Conservation (phyloP, 2,329 filamentous ascomycete species). For the Fusarium sororula region DNA sequence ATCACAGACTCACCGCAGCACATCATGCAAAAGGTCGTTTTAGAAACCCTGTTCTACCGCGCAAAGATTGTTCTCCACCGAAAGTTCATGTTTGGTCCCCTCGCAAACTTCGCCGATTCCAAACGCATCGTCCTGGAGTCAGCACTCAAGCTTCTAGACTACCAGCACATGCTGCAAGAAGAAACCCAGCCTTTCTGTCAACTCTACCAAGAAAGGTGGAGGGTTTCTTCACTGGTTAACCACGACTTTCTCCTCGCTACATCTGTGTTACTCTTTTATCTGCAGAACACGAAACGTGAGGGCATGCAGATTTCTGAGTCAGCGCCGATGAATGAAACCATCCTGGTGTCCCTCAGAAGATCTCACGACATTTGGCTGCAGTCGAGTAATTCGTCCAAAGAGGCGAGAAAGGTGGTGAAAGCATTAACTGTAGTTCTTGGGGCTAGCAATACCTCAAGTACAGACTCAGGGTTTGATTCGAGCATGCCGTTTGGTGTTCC, state of each 20-base stretch:
- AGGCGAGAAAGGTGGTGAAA: background rate
- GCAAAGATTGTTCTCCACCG: conserved; percentile 9
- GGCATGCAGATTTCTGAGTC: background rate
- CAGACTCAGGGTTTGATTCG: background rate
- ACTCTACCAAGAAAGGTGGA: conserved; percentile 11
- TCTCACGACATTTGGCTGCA: conserved; percentile 7
- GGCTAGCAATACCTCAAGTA: rapidly evolving
- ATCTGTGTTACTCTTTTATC: too few species aligned
- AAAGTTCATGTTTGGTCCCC: background rate
- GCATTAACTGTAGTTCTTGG: background rate
- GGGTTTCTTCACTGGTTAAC: background rate
- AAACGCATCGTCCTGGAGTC: conserved; percentile 5
- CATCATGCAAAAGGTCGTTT: background rate
- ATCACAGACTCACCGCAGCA: conserved; percentile 9
- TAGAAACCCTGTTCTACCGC: background rate
- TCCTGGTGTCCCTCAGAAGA: background rate
- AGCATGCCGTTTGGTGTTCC: background rate
- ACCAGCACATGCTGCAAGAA: conserved; percentile 10
- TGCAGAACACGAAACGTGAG: background rate
- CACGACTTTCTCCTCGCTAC: background rate
- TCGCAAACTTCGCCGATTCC: background rate
- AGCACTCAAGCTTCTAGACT: conserved; percentile 3
- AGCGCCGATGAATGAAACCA: background rate
- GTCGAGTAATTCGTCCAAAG: background rate
- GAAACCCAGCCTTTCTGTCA: conserved; percentile 5